phyloP scores from a whole-genome alignment of 331 rosid species.

The Telfairia occidentalis region DNA sequence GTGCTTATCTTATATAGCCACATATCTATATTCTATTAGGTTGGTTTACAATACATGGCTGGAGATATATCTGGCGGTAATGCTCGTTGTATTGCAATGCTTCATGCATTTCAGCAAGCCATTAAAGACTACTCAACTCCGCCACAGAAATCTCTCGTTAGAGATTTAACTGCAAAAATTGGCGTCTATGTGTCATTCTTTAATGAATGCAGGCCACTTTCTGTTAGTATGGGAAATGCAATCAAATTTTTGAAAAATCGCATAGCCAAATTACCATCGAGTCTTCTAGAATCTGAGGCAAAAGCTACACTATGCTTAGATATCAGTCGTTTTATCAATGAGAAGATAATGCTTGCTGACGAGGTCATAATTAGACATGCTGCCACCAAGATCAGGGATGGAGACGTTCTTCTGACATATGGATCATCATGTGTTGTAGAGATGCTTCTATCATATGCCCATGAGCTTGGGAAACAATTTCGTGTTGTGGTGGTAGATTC shows the following conservation, averaged over 20 bases:
- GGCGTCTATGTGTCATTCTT: constrained; percentile 57
- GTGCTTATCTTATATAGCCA: not conserved
- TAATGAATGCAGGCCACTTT: constrained; percentile 69
- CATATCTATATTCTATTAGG: constrained; percentile 37
- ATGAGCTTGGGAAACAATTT: constrained; percentile 58
- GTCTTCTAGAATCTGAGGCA: constrained; percentile 53
- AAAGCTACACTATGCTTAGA: constrained; percentile 56
- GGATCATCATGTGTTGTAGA: constrained; percentile 65
- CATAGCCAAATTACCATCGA: constrained; percentile 40
- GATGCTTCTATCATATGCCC: constrained; percentile 58
- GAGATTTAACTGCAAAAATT: constrained; percentile 71
- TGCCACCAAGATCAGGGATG: constrained; percentile 54
- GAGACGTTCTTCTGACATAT: constrained; percentile 70
- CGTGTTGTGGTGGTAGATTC: constrained; percentile 76
- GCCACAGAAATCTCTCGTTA: constrained; percentile 36
- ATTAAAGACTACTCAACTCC: constrained; percentile 72
- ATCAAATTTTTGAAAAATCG: constrained; percentile 54
- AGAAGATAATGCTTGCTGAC: constrained; percentile 62
- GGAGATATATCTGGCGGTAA: constrained; percentile 85
- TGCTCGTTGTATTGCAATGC: constrained; percentile 78
- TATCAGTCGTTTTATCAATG: constrained; percentile 50
- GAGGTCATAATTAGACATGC: constrained; percentile 67
- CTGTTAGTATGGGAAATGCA: constrained; percentile 82
- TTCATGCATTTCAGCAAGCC: constrained; percentile 63
- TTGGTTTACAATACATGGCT: constrained; percentile 74